phyloP scores from a whole-genome alignment of 331 rosid species.

The Acacia concinna region DNA sequence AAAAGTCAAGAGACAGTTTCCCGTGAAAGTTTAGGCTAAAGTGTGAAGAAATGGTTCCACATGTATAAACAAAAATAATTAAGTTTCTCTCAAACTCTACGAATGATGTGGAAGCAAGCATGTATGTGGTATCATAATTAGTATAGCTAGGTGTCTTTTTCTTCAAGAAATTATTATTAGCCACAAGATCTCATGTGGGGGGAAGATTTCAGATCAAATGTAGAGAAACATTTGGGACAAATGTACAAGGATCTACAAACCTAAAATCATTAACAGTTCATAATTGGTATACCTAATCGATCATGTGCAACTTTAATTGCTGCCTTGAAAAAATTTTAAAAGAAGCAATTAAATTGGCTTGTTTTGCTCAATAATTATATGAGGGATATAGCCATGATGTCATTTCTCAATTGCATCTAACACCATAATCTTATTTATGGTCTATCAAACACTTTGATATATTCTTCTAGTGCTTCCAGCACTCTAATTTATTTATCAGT shows the following conservation, averaged over 20 bases:
- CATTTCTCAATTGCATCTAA: too few species aligned
- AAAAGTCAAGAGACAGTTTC: slow-evolving; percentile 26
- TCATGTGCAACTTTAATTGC: slow-evolving; percentile 34
- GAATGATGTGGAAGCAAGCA: slow-evolving; percentile 32
- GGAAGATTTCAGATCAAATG: background rate
- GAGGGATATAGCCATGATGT: background rate
- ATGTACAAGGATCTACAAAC: slow-evolving; percentile 12
- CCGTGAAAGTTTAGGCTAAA: slow-evolving; percentile 29
- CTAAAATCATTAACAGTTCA: slow-evolving; percentile 22
- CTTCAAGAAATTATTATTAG: slow-evolving; percentile 31
- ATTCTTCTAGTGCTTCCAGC: too few species aligned
- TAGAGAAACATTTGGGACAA: slow-evolving; percentile 19
- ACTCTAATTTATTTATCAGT: background rate
- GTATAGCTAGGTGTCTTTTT: background rate
- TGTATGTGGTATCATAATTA: background rate
- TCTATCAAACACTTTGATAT: too few species aligned
- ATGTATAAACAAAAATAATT: slow-evolving; percentile 19
- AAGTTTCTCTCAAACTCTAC: slow-evolving; percentile 33
- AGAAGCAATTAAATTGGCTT: slow-evolving; percentile 31
- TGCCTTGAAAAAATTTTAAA: slow-evolving; percentile 2
- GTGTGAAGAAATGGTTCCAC: slow-evolving; percentile 18
- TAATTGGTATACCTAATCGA: slow-evolving; percentile 38
- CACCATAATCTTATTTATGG: too few species aligned
- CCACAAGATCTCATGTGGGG: slow-evolving; percentile 35
- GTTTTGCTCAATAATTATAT: slow-evolving; percentile 22